Conservation (phyloP, 1,284 basidiomycete species). For the Hypsizygus ulmarius region DNA sequence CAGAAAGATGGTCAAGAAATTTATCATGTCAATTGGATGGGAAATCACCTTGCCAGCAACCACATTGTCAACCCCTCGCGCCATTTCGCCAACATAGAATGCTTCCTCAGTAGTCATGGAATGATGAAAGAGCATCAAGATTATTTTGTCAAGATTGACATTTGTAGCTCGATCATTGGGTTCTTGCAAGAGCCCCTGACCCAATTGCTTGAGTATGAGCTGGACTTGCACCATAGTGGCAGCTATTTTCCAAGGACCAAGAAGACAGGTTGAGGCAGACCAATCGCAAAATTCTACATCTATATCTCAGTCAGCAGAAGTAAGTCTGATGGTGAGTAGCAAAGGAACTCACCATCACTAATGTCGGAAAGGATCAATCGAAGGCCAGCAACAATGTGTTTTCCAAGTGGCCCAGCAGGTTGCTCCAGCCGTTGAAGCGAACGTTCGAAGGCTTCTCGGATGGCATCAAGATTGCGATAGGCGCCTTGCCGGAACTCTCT, state of each 20-base stretch:
- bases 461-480: conserved; percentile 67
- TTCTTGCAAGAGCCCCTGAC: conserved; percentile 58
- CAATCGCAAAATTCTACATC: conserved; percentile 58
- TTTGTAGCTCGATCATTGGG: conserved; percentile 50
- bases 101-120: conserved; percentile 73
- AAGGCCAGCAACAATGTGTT: conserved; percentile 64
- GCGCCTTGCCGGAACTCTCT: conserved; percentile 67
- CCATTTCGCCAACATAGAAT: conserved; percentile 76
- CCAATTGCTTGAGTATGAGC: conserved; percentile 68
- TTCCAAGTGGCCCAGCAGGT: conserved; percentile 48
- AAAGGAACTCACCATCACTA: conserved; percentile 38
- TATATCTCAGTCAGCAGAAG: conserved; percentile 17
- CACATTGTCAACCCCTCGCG: conserved; percentile 59
- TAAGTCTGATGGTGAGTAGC: neutral
- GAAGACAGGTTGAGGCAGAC: conserved; percentile 56
- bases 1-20: conserved; percentile 4
- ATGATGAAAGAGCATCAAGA: conserved; percentile 63
- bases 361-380: conserved; percentile 60
- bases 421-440: conserved; percentile 50
- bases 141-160: conserved; percentile 59
- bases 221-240: conserved; percentile 77
- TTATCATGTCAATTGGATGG: neutral
- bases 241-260: conserved; percentile 80
- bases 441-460: conserved; percentile 65
- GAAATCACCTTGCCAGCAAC: conserved; percentile 63